These are phyloP conservation scores for Candida gorgasii DNA, from an alignment of 805 yeast genomes.

Conservation along the genomic window DNA sequence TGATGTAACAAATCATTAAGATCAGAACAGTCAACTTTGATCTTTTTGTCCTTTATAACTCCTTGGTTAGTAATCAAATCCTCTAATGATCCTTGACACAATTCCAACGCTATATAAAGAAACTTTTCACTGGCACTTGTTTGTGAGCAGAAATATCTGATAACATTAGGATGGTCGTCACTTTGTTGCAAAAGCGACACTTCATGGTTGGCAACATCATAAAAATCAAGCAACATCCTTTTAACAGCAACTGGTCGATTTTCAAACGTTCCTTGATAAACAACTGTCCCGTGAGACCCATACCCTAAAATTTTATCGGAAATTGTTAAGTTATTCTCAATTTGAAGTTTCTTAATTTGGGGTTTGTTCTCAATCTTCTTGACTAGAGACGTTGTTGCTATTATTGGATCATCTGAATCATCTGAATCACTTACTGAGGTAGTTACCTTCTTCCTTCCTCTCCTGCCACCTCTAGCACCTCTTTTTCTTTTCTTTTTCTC, in stretches of 20 bases:
- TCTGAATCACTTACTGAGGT: conserved; percentile 1
- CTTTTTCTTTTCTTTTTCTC: conserved; percentile 67
- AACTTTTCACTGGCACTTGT: conserved; percentile 71
- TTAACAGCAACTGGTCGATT: conserved; percentile 95
- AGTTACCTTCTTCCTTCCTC: conserved; percentile 40
- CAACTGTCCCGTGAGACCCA: conserved; percentile 97
- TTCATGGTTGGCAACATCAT: conserved; percentile 92
- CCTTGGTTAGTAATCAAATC: conserved; percentile 67
- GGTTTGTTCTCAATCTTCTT: conserved; percentile 21
- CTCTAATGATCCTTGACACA: conserved; percentile 86
- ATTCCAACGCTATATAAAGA: conserved; percentile 87
- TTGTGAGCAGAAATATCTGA: conserved; percentile 92
- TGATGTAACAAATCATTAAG: conserved; percentile 61
- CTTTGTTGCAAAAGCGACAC: conserved; percentile 85
- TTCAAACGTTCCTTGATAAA: conserved; percentile 86
- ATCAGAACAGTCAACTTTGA: conserved; percentile 10
- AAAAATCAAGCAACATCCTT: conserved; percentile 88
- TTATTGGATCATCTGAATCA: conserved; percentile 15
- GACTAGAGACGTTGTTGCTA: conserved; percentile 31
- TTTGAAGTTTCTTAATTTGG: conserved; percentile 36
- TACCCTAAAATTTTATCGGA: conserved; percentile 83
- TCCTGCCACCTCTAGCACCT: conserved; percentile 83
- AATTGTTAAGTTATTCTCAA: conserved; percentile 55
- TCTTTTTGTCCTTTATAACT: conserved; percentile 27
- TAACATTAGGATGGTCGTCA: conserved; percentile 95